A percentile compares a stretch with the other conserved stretches of the same genome.
These are phyloP conservation scores for Paecilomyces sp. DNA, from an alignment of 2,329 filamentous ascomycete genomes.

Conservation along the genomic window DNA sequence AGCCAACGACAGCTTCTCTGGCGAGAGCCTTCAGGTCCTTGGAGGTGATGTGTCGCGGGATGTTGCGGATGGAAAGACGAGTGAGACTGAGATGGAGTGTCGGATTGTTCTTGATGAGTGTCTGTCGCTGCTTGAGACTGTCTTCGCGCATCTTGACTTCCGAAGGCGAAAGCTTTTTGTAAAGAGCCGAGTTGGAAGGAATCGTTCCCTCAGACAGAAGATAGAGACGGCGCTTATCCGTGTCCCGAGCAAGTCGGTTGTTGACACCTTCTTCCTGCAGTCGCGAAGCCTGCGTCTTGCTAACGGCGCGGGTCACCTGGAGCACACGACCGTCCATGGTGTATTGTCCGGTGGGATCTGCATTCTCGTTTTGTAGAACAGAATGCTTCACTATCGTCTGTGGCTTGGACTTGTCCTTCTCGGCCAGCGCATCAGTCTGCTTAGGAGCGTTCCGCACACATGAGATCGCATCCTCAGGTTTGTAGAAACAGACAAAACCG, in stretches of 20 bases:
- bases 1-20: slow-evolving; percentile 86
- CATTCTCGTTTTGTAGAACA: slow-evolving; percentile 76
- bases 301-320: slow-evolving; percentile 76
- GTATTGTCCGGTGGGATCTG: slow-evolving; percentile 76
- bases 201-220: slow-evolving; percentile 83
- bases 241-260: slow-evolving; percentile 60
- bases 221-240: slow-evolving; percentile 85
- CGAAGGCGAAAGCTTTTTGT: slow-evolving; percentile 64
- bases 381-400: slow-evolving; percentile 60
- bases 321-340: slow-evolving; percentile 85
- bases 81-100: slow-evolving; percentile 82
- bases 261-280: slow-evolving; percentile 63
- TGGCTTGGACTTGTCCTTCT: slow-evolving; percentile 28
- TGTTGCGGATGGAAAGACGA: slow-evolving; percentile 82
- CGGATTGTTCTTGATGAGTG: slow-evolving; percentile 84
- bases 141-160: slow-evolving; percentile 86
- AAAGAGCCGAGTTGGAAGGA: slow-evolving; percentile 67
- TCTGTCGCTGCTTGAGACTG: slow-evolving; percentile 79
- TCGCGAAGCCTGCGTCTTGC: slow-evolving; percentile 68
- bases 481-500: slow-evolving; percentile 90
- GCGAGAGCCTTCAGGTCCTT: slow-evolving; percentile 90
- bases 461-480: slow-evolving; percentile 62
- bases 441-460: slow-evolving; percentile 73
- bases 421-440: slow-evolving; percentile 31
- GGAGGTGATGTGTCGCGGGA: slow-evolving; percentile 73